Evolutionary conservation across 441 rosid species (phyloP).

Genomic region (Mallotus japonicus): DNA sequence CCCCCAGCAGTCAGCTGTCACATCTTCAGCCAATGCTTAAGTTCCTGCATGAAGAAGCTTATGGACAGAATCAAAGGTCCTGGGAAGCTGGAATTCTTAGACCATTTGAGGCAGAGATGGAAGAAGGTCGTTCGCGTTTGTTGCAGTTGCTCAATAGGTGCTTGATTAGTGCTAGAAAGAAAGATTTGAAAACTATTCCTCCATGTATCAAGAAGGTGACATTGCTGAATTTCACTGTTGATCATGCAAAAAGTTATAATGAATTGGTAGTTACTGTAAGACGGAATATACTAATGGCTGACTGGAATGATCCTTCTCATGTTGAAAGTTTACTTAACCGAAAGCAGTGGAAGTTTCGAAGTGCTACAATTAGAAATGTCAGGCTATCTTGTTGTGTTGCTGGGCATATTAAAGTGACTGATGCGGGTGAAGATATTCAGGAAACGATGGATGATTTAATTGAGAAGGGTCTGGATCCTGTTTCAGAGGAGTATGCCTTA

Average conservation of each 20-base stretch:
- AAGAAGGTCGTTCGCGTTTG: slow-evolving; percentile 78
- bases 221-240: slow-evolving; percentile 65
- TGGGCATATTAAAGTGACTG: slow-evolving; percentile 82
- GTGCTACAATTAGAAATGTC: slow-evolving; percentile 65
- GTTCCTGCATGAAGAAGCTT: slow-evolving; percentile 93
- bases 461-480: slow-evolving; percentile 58
- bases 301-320: slow-evolving; percentile 99
- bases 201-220: slow-evolving; percentile 85
- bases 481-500: slow-evolving; percentile 62
- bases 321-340: slow-evolving; percentile 93
- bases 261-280: slow-evolving; percentile 90
- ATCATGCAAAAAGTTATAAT: slow-evolving; percentile 90
- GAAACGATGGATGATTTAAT: slow-evolving; percentile 86
- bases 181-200: slow-evolving; percentile 82
- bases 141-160: slow-evolving; percentile 75
- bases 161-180: slow-evolving; percentile 94
- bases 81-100: slow-evolving; percentile 93
- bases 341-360: slow-evolving; percentile 91
- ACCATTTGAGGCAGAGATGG: slow-evolving; percentile 92
- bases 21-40: slow-evolving; percentile 88
- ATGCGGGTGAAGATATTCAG: slow-evolving; percentile 84
- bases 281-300: slow-evolving; percentile 89
- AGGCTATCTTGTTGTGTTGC: slow-evolving; percentile 96
- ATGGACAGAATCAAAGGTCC: slow-evolving; percentile 71
- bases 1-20: slow-evolving; percentile 78